Evolutionary conservation across 1,139 yeast genomes (phyloP).

Genomic region (Blastobotrys arbuscula): DNA sequence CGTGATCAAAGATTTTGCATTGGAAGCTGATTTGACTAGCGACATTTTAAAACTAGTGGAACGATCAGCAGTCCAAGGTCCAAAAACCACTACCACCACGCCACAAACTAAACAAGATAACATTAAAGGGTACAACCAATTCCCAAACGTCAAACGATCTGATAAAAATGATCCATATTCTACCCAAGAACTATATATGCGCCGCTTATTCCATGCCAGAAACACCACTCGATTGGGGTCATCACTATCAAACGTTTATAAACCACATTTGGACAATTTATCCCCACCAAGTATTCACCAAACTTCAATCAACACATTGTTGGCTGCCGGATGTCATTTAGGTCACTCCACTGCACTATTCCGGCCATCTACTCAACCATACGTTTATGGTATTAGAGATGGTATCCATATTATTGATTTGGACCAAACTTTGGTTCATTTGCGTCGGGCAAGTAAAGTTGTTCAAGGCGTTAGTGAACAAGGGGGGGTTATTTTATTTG

Average conservation of each 20-base stretch:
- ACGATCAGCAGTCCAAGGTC: conserved; percentile 16
- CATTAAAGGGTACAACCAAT: conserved; percentile 27
- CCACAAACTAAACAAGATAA: conserved; percentile 20
- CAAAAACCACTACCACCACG: not conserved
- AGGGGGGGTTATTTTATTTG: conserved; percentile 79
- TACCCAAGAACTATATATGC: conserved; percentile 65
- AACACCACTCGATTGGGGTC: conserved; percentile 59
- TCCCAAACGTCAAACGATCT: conserved; percentile 38
- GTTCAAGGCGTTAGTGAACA: conserved; percentile 72
- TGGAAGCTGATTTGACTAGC: conserved; percentile 25
- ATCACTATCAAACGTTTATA: conserved; percentile 53
- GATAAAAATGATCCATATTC: conserved; percentile 50
- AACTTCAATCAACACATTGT: conserved; percentile 57
- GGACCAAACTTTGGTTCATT: conserved; percentile 68
- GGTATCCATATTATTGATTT: conserved; percentile 87
- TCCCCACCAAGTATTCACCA: conserved; percentile 54
- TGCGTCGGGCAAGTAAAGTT: conserved; percentile 76
- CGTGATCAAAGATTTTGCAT: conserved; percentile 30
- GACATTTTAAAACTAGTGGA: conserved; percentile 20
- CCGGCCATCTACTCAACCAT: conserved; percentile 86
- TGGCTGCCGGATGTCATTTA: conserved; percentile 92
- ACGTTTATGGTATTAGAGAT: conserved; percentile 77
- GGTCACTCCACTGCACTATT: conserved; percentile 81
- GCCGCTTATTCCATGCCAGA: conserved; percentile 57
- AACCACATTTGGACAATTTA: conserved; percentile 61